Percentiles rank a stretch among this genome's conserved stretches.
Evolutionary conservation across 768 basidiomycete genomes (phyloP).

Genomic region (Suillus lakei): DNA sequence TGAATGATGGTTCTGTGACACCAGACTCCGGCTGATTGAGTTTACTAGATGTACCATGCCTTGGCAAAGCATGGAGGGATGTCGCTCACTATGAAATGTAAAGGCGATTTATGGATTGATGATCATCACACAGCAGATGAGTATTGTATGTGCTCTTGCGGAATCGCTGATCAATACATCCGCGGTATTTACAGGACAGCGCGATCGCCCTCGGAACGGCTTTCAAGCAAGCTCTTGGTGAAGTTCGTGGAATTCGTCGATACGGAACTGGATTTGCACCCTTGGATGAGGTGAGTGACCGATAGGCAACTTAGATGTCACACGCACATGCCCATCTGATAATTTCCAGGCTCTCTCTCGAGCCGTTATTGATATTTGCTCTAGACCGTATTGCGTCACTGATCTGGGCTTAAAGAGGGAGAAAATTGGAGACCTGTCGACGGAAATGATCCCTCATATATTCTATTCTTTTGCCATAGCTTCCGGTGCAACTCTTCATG

Average conservation of each 20-base stretch:
- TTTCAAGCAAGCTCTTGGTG: constrained; percentile 94
- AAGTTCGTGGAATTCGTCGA: constrained; percentile 90
- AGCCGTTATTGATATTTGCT: constrained; percentile 98
- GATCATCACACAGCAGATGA: constrained; percentile 99
- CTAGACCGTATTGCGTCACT: constrained; percentile 93
- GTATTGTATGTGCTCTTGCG: constrained; percentile 37
- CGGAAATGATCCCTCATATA: constrained; percentile 98
- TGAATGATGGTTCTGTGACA: constrained; percentile 24
- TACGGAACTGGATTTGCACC: constrained; percentile 98
- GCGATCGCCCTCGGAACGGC: constrained; percentile 87
- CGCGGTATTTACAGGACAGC: constrained; percentile 68
- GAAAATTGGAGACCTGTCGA: constrained; percentile 93
- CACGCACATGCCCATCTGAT: constrained; percentile 7
- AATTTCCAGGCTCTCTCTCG: constrained; percentile 81
- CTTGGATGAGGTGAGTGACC: constrained; percentile 81
- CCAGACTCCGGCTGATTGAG: constrained; percentile 7
- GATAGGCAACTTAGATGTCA: constrained; percentile 17
- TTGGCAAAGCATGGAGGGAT: constrained; percentile 97
- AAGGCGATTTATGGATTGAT: constrained; percentile 96
- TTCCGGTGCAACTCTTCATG: constrained; percentile 90
- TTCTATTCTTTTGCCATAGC: constrained; percentile 99
- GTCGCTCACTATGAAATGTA: constrained; percentile 88
- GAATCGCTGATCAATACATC: constrained; percentile 13
- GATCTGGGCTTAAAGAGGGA: constrained; percentile 87
- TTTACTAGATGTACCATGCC: constrained; percentile 90